These are phyloP conservation scores for Clonostachys rhizophaga DNA, from an alignment of 2,329 filamentous ascomycete species.

Conservation along the genomic window DNA sequence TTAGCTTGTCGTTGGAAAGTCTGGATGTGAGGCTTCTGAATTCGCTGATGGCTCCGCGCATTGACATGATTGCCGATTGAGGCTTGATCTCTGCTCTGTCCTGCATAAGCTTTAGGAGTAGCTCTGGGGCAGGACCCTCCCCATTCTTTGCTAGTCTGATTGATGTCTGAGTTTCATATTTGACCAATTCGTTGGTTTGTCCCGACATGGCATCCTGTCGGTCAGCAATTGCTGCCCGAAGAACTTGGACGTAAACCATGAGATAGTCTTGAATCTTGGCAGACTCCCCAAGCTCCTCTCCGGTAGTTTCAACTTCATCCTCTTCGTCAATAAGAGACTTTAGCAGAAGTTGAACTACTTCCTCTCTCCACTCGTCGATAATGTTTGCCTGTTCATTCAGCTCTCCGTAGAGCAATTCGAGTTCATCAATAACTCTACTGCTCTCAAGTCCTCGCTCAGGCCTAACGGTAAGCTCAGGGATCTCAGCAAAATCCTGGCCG, in stretches of 20 bases:
- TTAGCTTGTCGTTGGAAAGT: conserved; percentile 14
- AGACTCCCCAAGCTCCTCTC: conserved; percentile 86
- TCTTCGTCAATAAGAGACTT: conserved; percentile 81
- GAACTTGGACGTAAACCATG: conserved; percentile 76
- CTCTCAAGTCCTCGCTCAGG: conserved; percentile 67
- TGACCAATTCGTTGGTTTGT: conserved; percentile 68
- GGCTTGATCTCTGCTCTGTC: conserved; percentile 44
- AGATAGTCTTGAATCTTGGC: conserved; percentile 85
- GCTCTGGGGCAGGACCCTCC: conserved; percentile 68
- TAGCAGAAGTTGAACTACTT: conserved; percentile 67
- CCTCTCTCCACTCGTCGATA: conserved; percentile 70
- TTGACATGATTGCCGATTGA: conserved; percentile 48
- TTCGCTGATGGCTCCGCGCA: conserved; percentile 66
- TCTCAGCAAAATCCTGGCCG: conserved; percentile 51
- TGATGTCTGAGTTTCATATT: conserved; percentile 65
- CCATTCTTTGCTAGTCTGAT: conserved; percentile 54
- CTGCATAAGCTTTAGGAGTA: conserved; percentile 45
- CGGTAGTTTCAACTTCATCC: conserved; percentile 66
- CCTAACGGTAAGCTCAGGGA: conserved; percentile 52
- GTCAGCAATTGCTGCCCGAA: conserved; percentile 74
- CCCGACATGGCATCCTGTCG: conserved; percentile 74
- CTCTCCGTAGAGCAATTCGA: conserved; percentile 59
- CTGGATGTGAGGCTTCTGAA: conserved; percentile 57
- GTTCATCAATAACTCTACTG: conserved; percentile 56
- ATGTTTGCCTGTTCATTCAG: conserved; percentile 70